Base-by-base conservation (phyloP, 768 basidiomycete species). In the Mycena venus region DNA sequence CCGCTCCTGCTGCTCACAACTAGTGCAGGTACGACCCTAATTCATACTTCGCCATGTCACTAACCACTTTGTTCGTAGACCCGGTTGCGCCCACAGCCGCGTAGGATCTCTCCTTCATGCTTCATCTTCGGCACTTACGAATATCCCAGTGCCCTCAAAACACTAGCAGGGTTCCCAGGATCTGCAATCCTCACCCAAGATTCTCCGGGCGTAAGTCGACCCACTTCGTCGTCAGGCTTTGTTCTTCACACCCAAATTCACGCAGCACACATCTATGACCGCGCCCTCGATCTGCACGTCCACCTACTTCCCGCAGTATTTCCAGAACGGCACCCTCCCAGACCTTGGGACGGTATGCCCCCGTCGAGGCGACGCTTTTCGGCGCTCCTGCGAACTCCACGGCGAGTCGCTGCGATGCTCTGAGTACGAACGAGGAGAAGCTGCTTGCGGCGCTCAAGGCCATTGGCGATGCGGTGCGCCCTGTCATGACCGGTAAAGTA, bases 1-100 rank as follows among this genome's bases (percentile, higher is more conserved):
- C 80, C 80, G 9, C 32, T 82, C 19, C 68, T 82, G 2, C 31
- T 82, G 21, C 70, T 80, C n/a, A 78, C 80, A 9, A 81, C 79
- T 32, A 80, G 76, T 15, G 78, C 79, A 34, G 80, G 79, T 76
- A 70, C 73, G 23, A 21, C 0, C 17, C 25, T 21, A 15, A 6
- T 42, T 2, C 32, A 15, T 6, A 19, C 23, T 44, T 53, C 40
- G 15, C 10, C 29, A 2, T 25, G 25, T 21, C 12, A 27, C 15
- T 23, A 23, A 36, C 14, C n/a, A n/a, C 29, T 44, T 9, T 29
- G 11, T 15, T 60, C 29, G 5, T 21, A 63, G 62, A 63, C n/a
- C 62, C 62, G 2, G 62, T 63, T 2, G 31, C 62, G 11, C 62
- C 62, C 2, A 10, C 32, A 7, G 62, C 29, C 23, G 29, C 62